phyloP scores from a whole-genome alignment of 805 yeast species.

The Dipodascopsis uninucleata region DNA sequence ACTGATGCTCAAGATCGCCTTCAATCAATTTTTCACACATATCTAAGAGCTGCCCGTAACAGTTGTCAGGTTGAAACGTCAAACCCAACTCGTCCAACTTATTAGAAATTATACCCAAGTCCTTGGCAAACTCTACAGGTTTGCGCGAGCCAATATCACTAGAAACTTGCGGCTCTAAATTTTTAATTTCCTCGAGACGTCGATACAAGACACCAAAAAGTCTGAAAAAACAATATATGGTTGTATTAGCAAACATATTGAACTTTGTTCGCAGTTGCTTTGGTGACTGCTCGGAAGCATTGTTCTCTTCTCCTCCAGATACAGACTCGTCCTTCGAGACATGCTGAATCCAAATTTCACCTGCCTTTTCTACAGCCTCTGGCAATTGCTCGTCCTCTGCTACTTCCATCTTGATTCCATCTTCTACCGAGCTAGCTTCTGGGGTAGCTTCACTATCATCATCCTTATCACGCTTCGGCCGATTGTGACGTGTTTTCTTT shows the following conservation, averaged over 20 bases:
- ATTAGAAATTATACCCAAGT: constrained; percentile 73
- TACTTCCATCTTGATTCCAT: constrained; percentile 15
- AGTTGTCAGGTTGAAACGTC: constrained; percentile 45
- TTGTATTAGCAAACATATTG: constrained; percentile 83
- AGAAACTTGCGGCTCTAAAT: constrained; percentile 64
- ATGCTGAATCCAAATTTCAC: constrained; percentile 34
- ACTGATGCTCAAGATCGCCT: constrained; percentile 86
- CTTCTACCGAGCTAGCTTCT: constrained; percentile 21
- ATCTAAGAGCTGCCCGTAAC: constrained; percentile 69
- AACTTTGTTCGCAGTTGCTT: constrained; percentile 43
- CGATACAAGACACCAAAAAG: constrained; percentile 76
- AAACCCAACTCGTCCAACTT: constrained; percentile 80
- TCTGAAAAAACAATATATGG: constrained; percentile 85
- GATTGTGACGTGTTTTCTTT: constrained; percentile 36
- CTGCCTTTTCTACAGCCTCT: constrained; percentile 29
- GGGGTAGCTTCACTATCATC: constrained; percentile 27
- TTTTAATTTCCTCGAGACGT: constrained; percentile 74
- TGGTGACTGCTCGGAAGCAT: constrained; percentile 28
- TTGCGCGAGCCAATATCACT: constrained; percentile 55
- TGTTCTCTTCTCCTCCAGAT: constrained; percentile 31
- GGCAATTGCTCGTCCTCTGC: constrained; percentile 17
- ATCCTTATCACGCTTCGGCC: constrained; percentile 11
- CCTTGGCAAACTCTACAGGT: constrained; percentile 67
- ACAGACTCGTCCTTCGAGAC: constrained; percentile 29
- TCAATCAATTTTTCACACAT: constrained; percentile 75